A percentile compares a stretch with the other conserved stretches of the same genome.
Conservation (phyloP, 2,329 filamentous ascomycete genomes). For the Calonectria hongkongensis region DNA sequence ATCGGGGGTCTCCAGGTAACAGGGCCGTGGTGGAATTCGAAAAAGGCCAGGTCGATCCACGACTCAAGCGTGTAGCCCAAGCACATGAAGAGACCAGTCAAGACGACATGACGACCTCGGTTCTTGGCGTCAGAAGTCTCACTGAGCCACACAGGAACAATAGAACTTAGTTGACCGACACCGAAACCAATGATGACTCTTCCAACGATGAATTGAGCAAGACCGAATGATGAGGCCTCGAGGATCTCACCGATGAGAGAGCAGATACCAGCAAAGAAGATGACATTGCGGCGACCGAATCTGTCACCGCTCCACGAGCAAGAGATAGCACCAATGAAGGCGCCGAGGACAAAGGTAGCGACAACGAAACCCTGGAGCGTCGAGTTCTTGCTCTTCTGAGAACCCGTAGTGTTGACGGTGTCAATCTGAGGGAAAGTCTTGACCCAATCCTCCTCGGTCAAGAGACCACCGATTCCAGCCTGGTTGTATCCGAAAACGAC, state of each 20-base stretch:
- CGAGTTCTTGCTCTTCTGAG: slow-evolving; percentile 63
- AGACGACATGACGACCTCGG: slow-evolving; percentile 66
- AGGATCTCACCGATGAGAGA: slow-evolving; percentile 71
- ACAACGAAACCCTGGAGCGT: slow-evolving; percentile 66
- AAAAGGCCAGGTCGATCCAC: slow-evolving; percentile 67
- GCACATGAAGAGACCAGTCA: slow-evolving; percentile 71
- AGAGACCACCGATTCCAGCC: slow-evolving; percentile 81
- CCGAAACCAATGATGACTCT: slow-evolving; percentile 72
- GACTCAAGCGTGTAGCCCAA: slow-evolving; percentile 61
- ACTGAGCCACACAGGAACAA: slow-evolving; percentile 72
- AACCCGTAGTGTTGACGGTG: slow-evolving; percentile 68
- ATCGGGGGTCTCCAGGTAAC: slow-evolving; percentile 59
- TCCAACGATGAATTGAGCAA: slow-evolving; percentile 61
- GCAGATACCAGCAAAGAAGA: slow-evolving; percentile 71
- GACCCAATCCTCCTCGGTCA: slow-evolving; percentile 78
- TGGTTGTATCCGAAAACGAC: slow-evolving; percentile 76
- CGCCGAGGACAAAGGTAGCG: slow-evolving; percentile 73
- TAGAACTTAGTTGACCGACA: slow-evolving; percentile 71
- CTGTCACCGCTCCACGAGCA: slow-evolving; percentile 71
- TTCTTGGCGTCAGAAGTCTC: slow-evolving; percentile 69
- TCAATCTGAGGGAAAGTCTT: slow-evolving; percentile 68
- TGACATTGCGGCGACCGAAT: slow-evolving; percentile 73
- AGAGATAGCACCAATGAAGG: slow-evolving; percentile 70
- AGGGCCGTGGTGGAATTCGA: slow-evolving; percentile 53
- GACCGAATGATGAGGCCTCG: slow-evolving; percentile 69